These are phyloP conservation scores for Zymoseptoria pseudotritici DNA, from an alignment of 2,329 filamentous ascomycete species.

Conservation along the genomic window DNA sequence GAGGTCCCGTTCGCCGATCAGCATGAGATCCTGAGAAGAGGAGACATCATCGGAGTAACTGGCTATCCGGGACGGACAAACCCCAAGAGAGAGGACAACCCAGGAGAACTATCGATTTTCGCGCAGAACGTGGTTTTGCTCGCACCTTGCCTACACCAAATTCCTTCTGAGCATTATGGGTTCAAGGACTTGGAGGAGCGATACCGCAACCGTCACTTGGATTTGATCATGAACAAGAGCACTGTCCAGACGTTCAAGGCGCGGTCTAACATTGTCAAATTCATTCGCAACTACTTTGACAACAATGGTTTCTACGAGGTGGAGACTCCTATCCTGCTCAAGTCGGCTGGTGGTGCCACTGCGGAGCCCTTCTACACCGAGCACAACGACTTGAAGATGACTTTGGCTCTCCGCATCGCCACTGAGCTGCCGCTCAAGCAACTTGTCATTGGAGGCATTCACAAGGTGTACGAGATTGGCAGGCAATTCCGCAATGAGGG, in stretches of 20 bases:
- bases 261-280: slow-evolving; percentile 78
- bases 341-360: slow-evolving; percentile 90
- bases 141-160: slow-evolving; percentile 82
- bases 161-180: slow-evolving; percentile 85
- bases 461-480: slow-evolving; percentile 92
- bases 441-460: slow-evolving; percentile 85
- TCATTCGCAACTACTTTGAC: slow-evolving; percentile 84
- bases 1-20: slow-evolving; percentile 72
- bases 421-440: slow-evolving; percentile 97
- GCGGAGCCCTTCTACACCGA: slow-evolving; percentile 91
- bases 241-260: slow-evolving; percentile 78
- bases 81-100: slow-evolving; percentile 66
- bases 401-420: slow-evolving; percentile 89
- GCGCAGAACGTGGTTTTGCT: slow-evolving; percentile 79
- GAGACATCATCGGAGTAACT: slow-evolving; percentile 84
- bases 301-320: slow-evolving; percentile 81
- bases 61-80: slow-evolving; percentile 79
- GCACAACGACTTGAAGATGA: slow-evolving; percentile 92
- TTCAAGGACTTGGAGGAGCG: slow-evolving; percentile 94
- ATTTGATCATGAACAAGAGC: slow-evolving; percentile 92
- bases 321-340: slow-evolving; percentile 95
- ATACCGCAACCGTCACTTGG: slow-evolving; percentile 87
- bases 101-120: slow-evolving; percentile 87
- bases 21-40: slow-evolving; percentile 80
- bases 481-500: slow-evolving; percentile 93